Base-by-base conservation (phyloP, 495 filamentous ascomycete species). In the Podospora pseudoanserina region DNA sequence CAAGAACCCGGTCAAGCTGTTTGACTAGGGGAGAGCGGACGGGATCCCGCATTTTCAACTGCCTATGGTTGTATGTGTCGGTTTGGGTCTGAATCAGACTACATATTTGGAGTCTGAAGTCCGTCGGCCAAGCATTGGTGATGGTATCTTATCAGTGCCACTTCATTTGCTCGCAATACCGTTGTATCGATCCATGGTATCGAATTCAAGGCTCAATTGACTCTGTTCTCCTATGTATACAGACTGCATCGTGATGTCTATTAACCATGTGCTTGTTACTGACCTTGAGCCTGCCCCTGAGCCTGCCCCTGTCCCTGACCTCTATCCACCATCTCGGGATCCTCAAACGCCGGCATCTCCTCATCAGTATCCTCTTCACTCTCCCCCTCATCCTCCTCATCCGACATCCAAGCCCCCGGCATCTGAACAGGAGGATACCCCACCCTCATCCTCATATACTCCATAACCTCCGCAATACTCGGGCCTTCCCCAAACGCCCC, bases 21-120 rank as follows among this genome's bases (percentile, higher is more conserved):
- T 61, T 61, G 32, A 76, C 76, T 78, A 78, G 73, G 78, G 79
- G 76, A 79, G 81, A 82, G 78, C 80, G 79, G 79, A 83, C 80
- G 81, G 79, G 80, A 81, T 78, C 77, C 79, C 79, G 78, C 75
- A 68, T 79, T 68, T 34, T 65, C 67, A 20, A 30, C 19, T 28
- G 60, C 56, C 56, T 66, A 66, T 66, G 65, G 65, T 60, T 57
- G 65, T 66, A 66, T 66, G 65, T 66, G 39, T 3, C 23, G 23
- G 23, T 23, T 23, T 23, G 23, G 23, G 1, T 23, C 23, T 23
- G 23, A 23, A 23, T 2, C 23, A 23, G 23, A 23, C 23, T 23
- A 23, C 23, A 23, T 23, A 23, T 23, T 1, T 23, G 23, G 1
- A 23, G 23, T 23, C 23, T 23, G 23, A 23, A 23, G 1, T 23